Percentiles rank a stretch among this genome's conserved stretches.
These are phyloP conservation scores for Saccharomycopsis microspora DNA, from an alignment of 805 yeast genomes.

Conservation along the genomic window DNA sequence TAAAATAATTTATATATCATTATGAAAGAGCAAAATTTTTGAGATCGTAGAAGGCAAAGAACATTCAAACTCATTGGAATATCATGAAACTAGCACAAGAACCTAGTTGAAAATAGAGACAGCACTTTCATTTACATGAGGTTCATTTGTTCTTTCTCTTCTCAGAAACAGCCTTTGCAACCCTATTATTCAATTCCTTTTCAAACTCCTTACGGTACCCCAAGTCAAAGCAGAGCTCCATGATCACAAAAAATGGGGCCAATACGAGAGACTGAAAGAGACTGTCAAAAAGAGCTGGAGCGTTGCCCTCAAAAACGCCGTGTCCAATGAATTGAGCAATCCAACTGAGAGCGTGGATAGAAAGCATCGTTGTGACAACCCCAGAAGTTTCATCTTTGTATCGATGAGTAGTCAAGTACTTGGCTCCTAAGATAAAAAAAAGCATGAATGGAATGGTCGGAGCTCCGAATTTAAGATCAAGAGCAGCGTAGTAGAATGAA, in stretches of 20 bases:
- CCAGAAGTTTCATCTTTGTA: constrained; percentile 8
- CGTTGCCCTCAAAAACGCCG: constrained; percentile 64
- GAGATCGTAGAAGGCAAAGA: no score
- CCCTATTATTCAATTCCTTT: constrained; percentile 35
- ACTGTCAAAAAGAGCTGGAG: constrained; percentile 83
- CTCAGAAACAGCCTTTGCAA: constrained; percentile 19
- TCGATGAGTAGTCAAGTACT: constrained; percentile 16
- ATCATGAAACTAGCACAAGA: no score
- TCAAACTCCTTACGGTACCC: constrained; percentile 50
- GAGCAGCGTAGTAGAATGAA: constrained; percentile 42
- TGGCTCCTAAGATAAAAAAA: constrained; percentile 19
- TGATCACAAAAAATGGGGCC: constrained; percentile 84
- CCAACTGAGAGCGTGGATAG: constrained; percentile 54
- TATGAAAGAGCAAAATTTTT: no score
- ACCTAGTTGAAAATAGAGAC: no score
- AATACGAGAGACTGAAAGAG: constrained; percentile 74
- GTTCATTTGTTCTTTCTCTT: no score
- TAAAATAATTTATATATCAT: no score
- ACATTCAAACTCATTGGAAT: no score
- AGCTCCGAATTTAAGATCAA: constrained; percentile 35
- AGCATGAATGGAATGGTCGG: constrained; percentile 23
- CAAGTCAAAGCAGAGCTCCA: constrained; percentile 59
- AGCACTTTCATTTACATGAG: no score
- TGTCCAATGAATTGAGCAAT: constrained; percentile 81
- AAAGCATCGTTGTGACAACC: constrained; percentile 4